Conservation (phyloP, 495 filamentous ascomycete genomes). For the Lepidopterella palustris region DNA sequence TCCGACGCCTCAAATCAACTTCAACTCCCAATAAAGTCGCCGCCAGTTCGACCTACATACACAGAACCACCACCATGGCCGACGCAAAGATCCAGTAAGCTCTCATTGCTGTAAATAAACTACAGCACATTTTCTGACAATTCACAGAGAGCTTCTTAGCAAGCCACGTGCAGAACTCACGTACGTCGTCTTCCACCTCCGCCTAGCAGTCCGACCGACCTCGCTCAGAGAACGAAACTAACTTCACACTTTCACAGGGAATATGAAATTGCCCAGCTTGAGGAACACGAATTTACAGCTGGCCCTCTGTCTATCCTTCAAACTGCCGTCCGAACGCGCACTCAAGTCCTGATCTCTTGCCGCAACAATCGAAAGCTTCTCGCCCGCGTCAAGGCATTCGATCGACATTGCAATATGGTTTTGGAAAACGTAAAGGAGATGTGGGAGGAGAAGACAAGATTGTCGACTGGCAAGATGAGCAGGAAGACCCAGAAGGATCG, state of each 20-base stretch:
- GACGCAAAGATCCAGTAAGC: constrained; percentile 74
- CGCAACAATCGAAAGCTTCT: constrained; percentile 83
- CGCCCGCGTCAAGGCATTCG: constrained; percentile 77
- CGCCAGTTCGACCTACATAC: constrained; percentile 21
- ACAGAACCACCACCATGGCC: constrained; percentile 47
- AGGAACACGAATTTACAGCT: constrained; percentile 83
- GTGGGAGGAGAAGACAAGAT: constrained; percentile 92
- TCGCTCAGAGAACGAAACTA: background rate
- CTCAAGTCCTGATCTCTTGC: constrained; percentile 83
- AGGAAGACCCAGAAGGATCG: constrained; percentile 94
- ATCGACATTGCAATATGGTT: constrained; percentile 98
- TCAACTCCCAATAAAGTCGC: background rate
- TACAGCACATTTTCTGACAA: constrained; percentile 25
- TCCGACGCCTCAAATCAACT: too few relatives aligned
- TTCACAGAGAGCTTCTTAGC: constrained; percentile 63
- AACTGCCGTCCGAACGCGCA: constrained; percentile 79
- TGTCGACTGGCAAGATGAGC: constrained; percentile 71
- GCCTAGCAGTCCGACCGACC: constrained; percentile 5
- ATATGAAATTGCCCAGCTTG: constrained; percentile 81
- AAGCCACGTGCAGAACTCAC: constrained; percentile 78
- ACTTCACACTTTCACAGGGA: constrained; percentile 47
- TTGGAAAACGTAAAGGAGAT: constrained; percentile 98
- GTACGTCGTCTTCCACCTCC: constrained; percentile 44
- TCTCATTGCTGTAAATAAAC: background rate
- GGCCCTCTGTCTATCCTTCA: constrained; percentile 88